Conservation (phyloP, 1,284 basidiomycete genomes). For the Ustilago loliicola region DNA sequence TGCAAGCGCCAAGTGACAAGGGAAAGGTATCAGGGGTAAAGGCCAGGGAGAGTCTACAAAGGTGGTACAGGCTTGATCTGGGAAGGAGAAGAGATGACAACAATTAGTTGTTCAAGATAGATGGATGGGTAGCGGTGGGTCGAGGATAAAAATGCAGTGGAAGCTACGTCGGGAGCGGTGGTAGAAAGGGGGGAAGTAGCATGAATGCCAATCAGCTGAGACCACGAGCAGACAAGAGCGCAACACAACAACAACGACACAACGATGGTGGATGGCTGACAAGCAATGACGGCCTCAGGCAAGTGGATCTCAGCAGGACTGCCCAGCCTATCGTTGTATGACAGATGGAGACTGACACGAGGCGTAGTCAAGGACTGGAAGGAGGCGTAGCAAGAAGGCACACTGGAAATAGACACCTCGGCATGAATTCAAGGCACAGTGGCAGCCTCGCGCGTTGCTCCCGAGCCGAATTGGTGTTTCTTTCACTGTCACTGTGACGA, state of each 20-base stretch:
- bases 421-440: neutral
- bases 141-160: conserved; percentile 35
- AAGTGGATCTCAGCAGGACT: neutral
- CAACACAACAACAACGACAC: conserved; percentile 1
- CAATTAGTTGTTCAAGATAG: conserved; percentile 12
- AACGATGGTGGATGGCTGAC: conserved; percentile 11
- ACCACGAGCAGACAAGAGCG: neutral
- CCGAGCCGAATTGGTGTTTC: conserved; percentile 1
- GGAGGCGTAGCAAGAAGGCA: neutral
- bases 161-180: conserved; percentile 20
- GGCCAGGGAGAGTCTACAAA: neutral
- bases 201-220: conserved; percentile 12
- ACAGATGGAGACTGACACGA: neutral
- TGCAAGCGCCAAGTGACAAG: neutral
- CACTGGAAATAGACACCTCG: neutral
- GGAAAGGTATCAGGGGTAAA: neutral
- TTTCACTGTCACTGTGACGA: neutral
- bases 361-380: neutral
- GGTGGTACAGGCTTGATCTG: no score
- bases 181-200: conserved; percentile 6
- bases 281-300: neutral
- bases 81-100: neutral
- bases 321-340: neutral
- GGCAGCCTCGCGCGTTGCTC: neutral
- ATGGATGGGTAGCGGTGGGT: neutral